These are phyloP conservation scores for Leccinum pallidistipes DNA, from an alignment of 1,284 basidiomycete genomes.

Conservation along the genomic window DNA sequence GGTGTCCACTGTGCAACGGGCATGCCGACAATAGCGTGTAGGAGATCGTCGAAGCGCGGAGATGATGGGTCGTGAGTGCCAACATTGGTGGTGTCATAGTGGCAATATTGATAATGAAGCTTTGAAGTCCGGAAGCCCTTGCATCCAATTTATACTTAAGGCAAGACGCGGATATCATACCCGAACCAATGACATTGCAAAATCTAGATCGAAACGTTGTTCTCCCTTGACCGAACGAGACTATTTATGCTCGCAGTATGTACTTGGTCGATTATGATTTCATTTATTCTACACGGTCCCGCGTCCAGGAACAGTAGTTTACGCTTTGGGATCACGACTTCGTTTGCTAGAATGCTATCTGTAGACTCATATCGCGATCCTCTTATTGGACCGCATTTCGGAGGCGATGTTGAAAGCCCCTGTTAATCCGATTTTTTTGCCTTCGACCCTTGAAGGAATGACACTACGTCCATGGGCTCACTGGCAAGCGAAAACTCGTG, in stretches of 20 bases:
- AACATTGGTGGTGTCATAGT: neutral
- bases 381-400: slow-evolving; percentile 21
- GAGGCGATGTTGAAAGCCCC: slow-evolving; percentile 12
- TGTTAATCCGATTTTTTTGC: slow-evolving; percentile 6
- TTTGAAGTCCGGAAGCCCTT: neutral
- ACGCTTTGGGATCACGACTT: slow-evolving; percentile 6
- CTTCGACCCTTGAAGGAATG: slow-evolving; percentile 5
- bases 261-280: slow-evolving; percentile 3
- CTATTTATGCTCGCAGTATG: neutral
- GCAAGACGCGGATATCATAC: neutral
- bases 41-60: slow-evolving; percentile 7
- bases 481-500: slow-evolving; percentile 1
- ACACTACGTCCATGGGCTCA: neutral
- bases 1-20: neutral
- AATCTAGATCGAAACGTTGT: slow-evolving; percentile 1
- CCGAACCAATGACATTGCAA: neutral
- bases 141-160: neutral
- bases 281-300: slow-evolving; percentile 13
- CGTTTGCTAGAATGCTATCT: slow-evolving; percentile 22
- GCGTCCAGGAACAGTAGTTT: slow-evolving; percentile 18
- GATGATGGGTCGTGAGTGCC: slow-evolving; percentile 4
- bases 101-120: neutral
- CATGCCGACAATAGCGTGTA: slow-evolving; percentile 3
- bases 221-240: slow-evolving; percentile 1
- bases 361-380: slow-evolving; percentile 13